Percentiles rank a stretch among this genome's conserved stretches.
These are phyloP conservation scores for Colletotrichum paranaense DNA, from an alignment of 2,329 filamentous ascomycete species.

Conservation along the genomic window DNA sequence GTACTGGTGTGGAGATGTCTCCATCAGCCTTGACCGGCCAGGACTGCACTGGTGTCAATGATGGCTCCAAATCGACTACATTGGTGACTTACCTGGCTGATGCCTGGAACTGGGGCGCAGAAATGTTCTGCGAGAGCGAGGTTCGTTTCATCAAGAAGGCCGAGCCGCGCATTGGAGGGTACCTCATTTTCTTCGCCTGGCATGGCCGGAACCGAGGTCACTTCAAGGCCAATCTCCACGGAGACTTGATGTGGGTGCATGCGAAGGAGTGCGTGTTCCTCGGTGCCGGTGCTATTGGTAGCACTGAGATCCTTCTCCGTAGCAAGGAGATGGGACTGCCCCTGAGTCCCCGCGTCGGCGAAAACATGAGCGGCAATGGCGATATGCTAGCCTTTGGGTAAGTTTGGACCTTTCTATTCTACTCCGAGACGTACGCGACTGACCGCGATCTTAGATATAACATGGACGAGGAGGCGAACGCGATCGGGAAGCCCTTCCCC, in stretches of 20 bases:
- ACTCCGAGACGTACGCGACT: constrained; percentile 22
- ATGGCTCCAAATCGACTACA: constrained; percentile 75
- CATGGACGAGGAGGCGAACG: constrained; percentile 66
- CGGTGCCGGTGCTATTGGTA: constrained; percentile 72
- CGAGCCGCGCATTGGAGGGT: constrained; percentile 60
- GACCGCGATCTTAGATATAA: constrained; percentile 60
- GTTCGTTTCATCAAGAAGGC: constrained; percentile 71
- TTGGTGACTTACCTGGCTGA: constrained; percentile 75
- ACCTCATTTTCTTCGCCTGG: constrained; percentile 74
- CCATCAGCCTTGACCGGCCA: constrained; percentile 70
- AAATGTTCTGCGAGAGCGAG: constrained; percentile 77
- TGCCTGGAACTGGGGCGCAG: constrained; percentile 78
- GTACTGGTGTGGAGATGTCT: constrained; percentile 72
- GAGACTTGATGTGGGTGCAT: constrained; percentile 75
- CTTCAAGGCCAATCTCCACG: constrained; percentile 65
- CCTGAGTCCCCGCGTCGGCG: constrained; percentile 68
- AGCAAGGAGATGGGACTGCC: constrained; percentile 68
- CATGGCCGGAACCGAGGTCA: constrained; percentile 67
- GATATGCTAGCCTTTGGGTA: constrained; percentile 73
- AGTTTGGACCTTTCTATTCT: constrained; percentile 34
- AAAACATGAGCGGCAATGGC: constrained; percentile 74
- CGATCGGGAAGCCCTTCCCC: constrained; percentile 63
- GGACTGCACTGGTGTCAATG: constrained; percentile 73
- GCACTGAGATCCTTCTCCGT: constrained; percentile 73
- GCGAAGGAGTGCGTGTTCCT: constrained; percentile 74